Conservation (phyloP, 2,329 filamentous ascomycete genomes). For the Thielaviopsis punctulata region DNA sequence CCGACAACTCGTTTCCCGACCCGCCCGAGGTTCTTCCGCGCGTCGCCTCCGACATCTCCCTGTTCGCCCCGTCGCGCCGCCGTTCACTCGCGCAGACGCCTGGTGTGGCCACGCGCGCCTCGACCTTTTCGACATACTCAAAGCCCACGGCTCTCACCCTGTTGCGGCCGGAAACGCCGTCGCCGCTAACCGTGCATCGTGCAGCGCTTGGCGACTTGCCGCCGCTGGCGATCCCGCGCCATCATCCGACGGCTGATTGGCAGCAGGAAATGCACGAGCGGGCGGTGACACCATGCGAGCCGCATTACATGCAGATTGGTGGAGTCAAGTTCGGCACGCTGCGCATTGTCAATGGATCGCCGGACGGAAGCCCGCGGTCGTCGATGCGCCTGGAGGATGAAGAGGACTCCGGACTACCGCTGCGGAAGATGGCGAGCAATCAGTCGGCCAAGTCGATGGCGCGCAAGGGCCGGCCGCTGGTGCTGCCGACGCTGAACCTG, state of each 20-base stretch:
- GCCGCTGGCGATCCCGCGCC: background rate
- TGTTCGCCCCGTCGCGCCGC: conserved; percentile 30
- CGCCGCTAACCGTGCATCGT: background rate
- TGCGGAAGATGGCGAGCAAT: background rate
- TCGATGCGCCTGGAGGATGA: conserved; percentile 8
- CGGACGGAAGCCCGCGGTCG: conserved; percentile 26
- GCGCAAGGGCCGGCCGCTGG: conserved; percentile 9
- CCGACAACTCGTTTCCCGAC: conserved; percentile 21
- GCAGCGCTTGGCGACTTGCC: background rate
- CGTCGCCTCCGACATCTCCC: conserved; percentile 29
- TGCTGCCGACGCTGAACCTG: background rate
- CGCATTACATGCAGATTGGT: conserved; percentile 42
- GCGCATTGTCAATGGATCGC: conserved; percentile 43
- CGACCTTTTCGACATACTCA: conserved; percentile 9
- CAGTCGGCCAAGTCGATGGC: background rate
- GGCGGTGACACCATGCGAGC: conserved; percentile 28
- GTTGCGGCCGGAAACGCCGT: background rate
- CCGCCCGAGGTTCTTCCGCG: conserved; percentile 19
- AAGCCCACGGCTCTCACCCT: background rate
- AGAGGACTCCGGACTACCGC: background rate
- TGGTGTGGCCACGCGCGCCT: conserved; percentile 30
- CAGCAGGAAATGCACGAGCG: conserved; percentile 15
- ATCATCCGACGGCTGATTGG: conserved; percentile 14
- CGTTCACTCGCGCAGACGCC: conserved; percentile 32
- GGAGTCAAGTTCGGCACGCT: conserved; percentile 45